phyloP scores from a whole-genome alignment of 2,329 filamentous ascomycete genomes.

The Fusarium sp. region DNA sequence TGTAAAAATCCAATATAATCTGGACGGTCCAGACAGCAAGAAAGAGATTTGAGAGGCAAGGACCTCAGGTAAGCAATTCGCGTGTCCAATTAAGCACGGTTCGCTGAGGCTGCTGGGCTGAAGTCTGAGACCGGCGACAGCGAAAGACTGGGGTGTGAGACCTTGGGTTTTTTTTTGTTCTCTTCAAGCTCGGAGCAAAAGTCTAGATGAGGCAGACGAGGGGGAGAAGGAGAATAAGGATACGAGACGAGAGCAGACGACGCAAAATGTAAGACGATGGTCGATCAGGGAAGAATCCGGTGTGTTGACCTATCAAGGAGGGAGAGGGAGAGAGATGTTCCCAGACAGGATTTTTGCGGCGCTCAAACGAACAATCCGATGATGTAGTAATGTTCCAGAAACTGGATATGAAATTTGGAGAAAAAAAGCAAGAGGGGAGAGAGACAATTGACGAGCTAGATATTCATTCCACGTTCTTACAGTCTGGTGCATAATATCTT shows the following conservation, averaged over 20 bases:
- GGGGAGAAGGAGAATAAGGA: conserved; percentile 9
- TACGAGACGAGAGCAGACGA: conserved; percentile 6
- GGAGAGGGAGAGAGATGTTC: conserved; percentile 3
- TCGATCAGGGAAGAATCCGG: conserved; percentile 10
- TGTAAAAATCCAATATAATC: background rate
- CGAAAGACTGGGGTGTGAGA: conserved; percentile 13
- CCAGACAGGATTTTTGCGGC: conserved; percentile 28
- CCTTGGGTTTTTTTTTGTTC: background rate
- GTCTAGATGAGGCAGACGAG: conserved; percentile 10
- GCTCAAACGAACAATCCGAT: conserved; percentile 15
- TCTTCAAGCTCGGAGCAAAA: conserved; percentile 1
- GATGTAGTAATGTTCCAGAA: conserved; percentile 26
- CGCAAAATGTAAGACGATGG: background rate
- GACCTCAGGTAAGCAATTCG: conserved; percentile 12
- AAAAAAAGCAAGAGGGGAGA: background rate
- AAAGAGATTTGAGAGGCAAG: conserved; percentile 10
- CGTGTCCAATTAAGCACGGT: conserved; percentile 35
- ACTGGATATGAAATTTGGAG: background rate
- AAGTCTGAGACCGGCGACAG: conserved; percentile 44
- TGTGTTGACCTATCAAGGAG: conserved; percentile 13
- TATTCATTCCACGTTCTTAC: conserved; percentile 4
- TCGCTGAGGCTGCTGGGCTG: conserved; percentile 37
- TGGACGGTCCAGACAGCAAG: background rate
- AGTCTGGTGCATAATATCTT: background rate
- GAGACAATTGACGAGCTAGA: background rate